Conservation (phyloP, 768 basidiomycete species). For the Suillus luteus region DNA sequence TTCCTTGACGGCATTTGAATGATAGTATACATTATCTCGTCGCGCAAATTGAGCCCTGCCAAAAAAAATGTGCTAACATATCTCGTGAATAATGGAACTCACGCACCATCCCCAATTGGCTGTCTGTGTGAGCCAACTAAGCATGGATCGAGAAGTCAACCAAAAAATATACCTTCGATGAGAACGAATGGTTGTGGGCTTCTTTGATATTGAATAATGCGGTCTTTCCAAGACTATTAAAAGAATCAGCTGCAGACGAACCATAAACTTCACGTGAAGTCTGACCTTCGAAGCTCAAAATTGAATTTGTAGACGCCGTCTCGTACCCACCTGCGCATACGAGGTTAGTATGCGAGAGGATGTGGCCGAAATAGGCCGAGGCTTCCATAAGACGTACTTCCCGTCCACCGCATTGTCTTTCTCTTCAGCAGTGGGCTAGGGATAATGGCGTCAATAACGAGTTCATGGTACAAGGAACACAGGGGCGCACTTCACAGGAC, state of each 20-base stretch:
- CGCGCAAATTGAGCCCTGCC: constrained; percentile 77
- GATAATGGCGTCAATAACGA: constrained; percentile 14
- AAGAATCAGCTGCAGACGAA: constrained; percentile 3
- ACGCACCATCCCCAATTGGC: constrained; percentile 87
- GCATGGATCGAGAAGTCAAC: constrained; percentile 18
- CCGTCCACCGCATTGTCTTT: constrained; percentile 65
- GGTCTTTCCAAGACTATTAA: constrained; percentile 45
- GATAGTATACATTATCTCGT: constrained; percentile 69
- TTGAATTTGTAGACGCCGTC: constrained; percentile 85
- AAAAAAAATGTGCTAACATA: constrained; percentile 10
- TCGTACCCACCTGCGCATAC: constrained; percentile 66
- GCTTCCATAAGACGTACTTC: constrained; percentile 40
- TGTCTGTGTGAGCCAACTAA: constrained; percentile 43
- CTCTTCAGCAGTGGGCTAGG: constrained; percentile 76
- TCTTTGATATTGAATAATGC: constrained; percentile 68
- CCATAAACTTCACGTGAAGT: too few species aligned
- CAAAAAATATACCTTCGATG: constrained; percentile 52
- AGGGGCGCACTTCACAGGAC: constrained; percentile 70
- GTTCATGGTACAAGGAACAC: neutral
- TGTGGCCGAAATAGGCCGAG: neutral
- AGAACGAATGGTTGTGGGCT: constrained; percentile 81
- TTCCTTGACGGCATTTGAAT: constrained; percentile 49
- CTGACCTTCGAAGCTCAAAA: constrained; percentile 77
- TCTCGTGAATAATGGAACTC: constrained; percentile 1
- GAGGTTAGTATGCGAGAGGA: neutral